Evolutionary conservation across 371 early-diverging fungal species (phyloP).

Genomic region (Actinomortierella ambigua): DNA sequence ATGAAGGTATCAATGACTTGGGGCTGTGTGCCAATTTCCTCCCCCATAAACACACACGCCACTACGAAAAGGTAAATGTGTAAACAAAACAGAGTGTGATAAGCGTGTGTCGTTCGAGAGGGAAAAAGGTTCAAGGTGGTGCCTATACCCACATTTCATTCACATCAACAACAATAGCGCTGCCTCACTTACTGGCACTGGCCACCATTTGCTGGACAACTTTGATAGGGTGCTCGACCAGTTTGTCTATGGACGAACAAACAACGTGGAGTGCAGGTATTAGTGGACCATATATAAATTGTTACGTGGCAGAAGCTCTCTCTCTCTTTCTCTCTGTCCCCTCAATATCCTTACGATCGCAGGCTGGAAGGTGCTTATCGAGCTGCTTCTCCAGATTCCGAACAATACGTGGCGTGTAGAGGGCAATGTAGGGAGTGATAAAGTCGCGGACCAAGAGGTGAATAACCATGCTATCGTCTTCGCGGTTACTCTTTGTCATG

Average conservation of each 20-base stretch:
- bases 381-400: slow-evolving; percentile 1
- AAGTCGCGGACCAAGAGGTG: slow-evolving; percentile 20
- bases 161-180: no score
- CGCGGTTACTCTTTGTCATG: slow-evolving; percentile 25
- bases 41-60: slow-evolving; percentile 35
- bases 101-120: no score
- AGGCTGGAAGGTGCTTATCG: no score
- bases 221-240: neutral
- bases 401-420: slow-evolving; percentile 36
- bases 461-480: slow-evolving; percentile 8
- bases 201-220: slow-evolving; percentile 35
- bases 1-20: slow-evolving; percentile 25
- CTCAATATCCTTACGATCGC: no score
- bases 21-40: slow-evolving; percentile 19
- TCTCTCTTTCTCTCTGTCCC: no score
- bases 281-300: no score
- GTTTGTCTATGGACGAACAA: no score
- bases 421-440: slow-evolving; percentile 15
- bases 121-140: neutral
- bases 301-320: neutral
- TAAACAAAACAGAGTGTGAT: neutral
- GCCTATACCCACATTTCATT: no score
- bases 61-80: slow-evolving; percentile 3
- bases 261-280: no score
- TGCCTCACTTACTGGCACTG: slow-evolving; percentile 24